Evolutionary conservation across 116 monocot genomes (phyloP).

Genomic region (Zostera marina): DNA sequence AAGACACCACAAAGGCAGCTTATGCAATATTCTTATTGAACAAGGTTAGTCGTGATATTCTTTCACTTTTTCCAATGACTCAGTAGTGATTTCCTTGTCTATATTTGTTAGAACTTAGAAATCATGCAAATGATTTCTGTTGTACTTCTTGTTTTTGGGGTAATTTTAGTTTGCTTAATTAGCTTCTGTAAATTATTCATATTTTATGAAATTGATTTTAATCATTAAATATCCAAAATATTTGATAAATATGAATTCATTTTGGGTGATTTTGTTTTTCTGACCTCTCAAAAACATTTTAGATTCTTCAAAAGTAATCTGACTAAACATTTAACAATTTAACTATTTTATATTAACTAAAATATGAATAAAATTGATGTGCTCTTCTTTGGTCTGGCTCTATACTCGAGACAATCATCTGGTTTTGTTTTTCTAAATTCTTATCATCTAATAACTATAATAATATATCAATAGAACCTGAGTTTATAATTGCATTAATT

Average conservation of each 20-base stretch:
- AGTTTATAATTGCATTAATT: background rate
- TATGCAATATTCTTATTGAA: constrained; percentile 92
- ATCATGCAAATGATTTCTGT: background rate
- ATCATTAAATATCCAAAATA: too few relatives aligned
- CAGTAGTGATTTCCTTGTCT: background rate
- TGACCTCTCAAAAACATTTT: too few relatives aligned
- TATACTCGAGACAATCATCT: too few relatives aligned
- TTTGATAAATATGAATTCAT: too few relatives aligned
- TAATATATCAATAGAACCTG: background rate
- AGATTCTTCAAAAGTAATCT: background rate
- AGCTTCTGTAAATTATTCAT: background rate
- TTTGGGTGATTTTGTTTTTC: too few relatives aligned
- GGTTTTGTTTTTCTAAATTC: background rate
- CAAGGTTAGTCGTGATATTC: constrained; percentile 34
- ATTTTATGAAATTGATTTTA: constrained; percentile 1
- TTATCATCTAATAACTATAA: background rate
- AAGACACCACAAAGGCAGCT: constrained; percentile 81
- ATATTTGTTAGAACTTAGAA: background rate
- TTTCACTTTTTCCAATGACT: background rate
- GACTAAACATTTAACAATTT: background rate
- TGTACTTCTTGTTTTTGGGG: too few relatives aligned
- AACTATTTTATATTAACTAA: background rate
- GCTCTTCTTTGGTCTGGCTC: too few relatives aligned
- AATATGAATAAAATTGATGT: too few relatives aligned
- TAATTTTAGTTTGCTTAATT: too few relatives aligned